Evolutionary conservation across 73 alveolate genomes (phyloP), one percentile per base, ranked within the genome.

Genomic region (Paramecium pentaurelia): DNA sequence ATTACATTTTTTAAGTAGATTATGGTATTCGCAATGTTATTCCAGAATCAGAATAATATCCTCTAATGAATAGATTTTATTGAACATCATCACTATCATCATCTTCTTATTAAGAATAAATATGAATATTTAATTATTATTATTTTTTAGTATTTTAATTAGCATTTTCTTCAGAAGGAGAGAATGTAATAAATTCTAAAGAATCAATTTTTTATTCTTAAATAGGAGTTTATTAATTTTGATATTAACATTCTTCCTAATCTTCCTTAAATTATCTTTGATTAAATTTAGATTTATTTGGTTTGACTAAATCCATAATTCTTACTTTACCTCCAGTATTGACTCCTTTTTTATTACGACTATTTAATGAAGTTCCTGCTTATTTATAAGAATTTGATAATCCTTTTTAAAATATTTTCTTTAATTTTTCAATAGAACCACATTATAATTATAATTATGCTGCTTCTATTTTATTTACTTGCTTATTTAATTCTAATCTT

Each of bases 311-410:
- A 64, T 64, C 84, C 84, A 64, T 64, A 12, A 64, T 64, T 27
- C 84, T 64, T 6, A 64, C 51, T 64, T 64, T 64, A 1, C 84
- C 84, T 28, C 54, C 84, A 32, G 16, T 7, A 64, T 64, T 64
- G 1, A 6, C 9, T 64, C 84, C 84, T 64, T 64, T 64, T 20
- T 64, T 64, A 28, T 42, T 64, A 28, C 47, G 28, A 27, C 42
- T 32, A 32, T 11, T 34, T 34, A 64, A n/a, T 10, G 84, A 64
- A 27, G 84, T 64, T 28, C 84, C 84, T 7, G 84, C 84, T 27
- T 64, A 64, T 44, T 80, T 80, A 80, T 44, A 80, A 0, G 91
- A 80, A 47, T 47, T 80, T n/a, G 91, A 80, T 45, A 80, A 42
- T 20, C 91, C 91, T 80, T 80, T 80, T 80, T 80, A 12, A 9